phyloP scores from a whole-genome alignment of 164 flowering plant genomes.

The Houttuynia cordata region DNA sequence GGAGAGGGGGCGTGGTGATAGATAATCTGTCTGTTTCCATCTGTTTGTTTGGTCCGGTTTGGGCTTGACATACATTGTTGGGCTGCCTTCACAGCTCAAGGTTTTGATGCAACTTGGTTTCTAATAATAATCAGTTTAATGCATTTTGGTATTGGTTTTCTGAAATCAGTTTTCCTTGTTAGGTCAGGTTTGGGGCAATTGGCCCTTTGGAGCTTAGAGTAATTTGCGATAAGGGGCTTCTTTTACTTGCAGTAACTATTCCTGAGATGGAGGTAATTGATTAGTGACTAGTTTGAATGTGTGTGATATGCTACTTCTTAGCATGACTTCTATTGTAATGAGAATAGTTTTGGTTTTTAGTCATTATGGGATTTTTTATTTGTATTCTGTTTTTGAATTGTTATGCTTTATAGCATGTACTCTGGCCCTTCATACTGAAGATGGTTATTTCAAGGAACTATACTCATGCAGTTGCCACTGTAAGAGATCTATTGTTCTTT shows the following conservation, averaged over 20 bases:
- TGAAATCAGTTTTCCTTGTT: conserved; percentile 9
- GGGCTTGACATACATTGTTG: too few relatives aligned
- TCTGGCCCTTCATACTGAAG: conserved; percentile 95
- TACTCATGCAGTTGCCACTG: conserved; percentile 86
- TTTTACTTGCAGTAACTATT: conserved; percentile 75
- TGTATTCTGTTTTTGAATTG: conserved; percentile 1
- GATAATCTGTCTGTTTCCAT: too few relatives aligned
- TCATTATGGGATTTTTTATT: neutral
- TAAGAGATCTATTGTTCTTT: conserved; percentile 15
- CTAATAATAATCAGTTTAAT: neutral
- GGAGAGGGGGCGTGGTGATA: too few relatives aligned
- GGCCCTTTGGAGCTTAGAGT: conserved; percentile 48
- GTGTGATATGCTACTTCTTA: neutral
- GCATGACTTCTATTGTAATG: neutral
- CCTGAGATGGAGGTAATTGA: conserved; percentile 95
- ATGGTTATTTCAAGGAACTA: conserved; percentile 74
- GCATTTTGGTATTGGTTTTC: neutral
- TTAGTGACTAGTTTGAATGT: neutral
- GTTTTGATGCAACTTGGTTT: too few relatives aligned
- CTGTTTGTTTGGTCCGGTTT: too few relatives aligned
- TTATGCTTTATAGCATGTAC: conserved; percentile 44
- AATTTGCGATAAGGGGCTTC: conserved; percentile 82
- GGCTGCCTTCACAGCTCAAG: too few relatives aligned
- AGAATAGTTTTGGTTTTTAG: neutral
- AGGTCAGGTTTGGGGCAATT: conserved; percentile 54